These are phyloP conservation scores for Mycena galericulata DNA, from an alignment of 768 basidiomycete genomes.

Conservation along the genomic window DNA sequence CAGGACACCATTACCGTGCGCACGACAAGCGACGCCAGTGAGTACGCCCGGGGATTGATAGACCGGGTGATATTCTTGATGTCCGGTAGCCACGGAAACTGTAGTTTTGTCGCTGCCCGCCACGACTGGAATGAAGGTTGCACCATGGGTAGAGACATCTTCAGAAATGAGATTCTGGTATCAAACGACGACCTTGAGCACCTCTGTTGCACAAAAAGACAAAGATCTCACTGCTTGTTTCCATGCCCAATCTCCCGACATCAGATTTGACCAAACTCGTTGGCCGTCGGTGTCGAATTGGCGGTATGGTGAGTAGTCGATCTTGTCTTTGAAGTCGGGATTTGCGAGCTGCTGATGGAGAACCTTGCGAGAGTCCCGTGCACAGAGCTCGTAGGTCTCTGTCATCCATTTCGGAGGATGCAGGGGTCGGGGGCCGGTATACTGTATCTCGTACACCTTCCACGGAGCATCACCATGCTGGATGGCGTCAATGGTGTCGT, in stretches of 20 bases:
- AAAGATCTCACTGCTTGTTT: slow-evolving; percentile 39
- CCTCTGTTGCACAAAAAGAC: no score
- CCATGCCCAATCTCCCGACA: slow-evolving; percentile 44
- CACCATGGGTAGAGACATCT: slow-evolving; percentile 34
- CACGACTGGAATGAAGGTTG: slow-evolving; percentile 39
- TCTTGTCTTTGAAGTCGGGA: slow-evolving; percentile 7
- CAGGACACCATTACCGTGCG: slow-evolving; percentile 32
- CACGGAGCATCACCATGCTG: slow-evolving; percentile 15
- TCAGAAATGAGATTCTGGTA: slow-evolving; percentile 23
- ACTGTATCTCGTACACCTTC: slow-evolving; percentile 3
- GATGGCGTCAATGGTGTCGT: background rate
- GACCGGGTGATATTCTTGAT: slow-evolving; percentile 26
- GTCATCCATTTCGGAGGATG: slow-evolving; percentile 5
- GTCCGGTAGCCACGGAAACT: slow-evolving; percentile 37
- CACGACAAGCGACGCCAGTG: slow-evolving; percentile 19
- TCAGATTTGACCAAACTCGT: slow-evolving; percentile 40
- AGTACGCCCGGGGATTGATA: background rate
- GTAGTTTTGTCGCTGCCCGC: slow-evolving; percentile 45
- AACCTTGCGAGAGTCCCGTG: background rate
- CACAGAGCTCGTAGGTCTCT: slow-evolving; percentile 2
- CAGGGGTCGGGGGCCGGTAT: background rate
- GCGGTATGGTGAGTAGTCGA: slow-evolving; percentile 39
- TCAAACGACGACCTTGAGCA: background rate
- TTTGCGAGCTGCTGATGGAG: slow-evolving; percentile 10
- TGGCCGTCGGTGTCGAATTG: slow-evolving; percentile 37